Base-by-base conservation (phyloP, 331 rosid genomes). In the Ulmus americana region DNA sequence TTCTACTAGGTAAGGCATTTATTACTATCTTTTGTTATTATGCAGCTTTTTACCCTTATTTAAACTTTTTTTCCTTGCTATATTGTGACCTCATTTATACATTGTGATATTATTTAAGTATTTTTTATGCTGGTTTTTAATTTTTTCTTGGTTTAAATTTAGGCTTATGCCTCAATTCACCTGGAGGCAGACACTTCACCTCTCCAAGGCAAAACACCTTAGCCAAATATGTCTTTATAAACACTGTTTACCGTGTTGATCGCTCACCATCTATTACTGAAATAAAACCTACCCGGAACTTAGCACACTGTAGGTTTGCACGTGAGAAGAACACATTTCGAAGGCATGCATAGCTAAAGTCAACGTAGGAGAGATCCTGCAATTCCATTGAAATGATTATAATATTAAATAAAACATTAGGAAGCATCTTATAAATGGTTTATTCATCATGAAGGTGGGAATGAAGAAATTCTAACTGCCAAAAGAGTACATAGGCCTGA, bases 301-400 rank as follows among this genome's bases (percentile, higher is more conserved):
- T 89, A 63, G 98, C 96, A 65, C 84, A 80, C 0, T 77, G 95
- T 67, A 89, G 96, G 80, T 88, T 71, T 83, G 96, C 96, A 51
- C 87, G 84, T 67, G 96, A 86, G 72, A 92, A 89, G 78, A 86
- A 92, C 54, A 92, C 95, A 58, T 80, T 83, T 75, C 72, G 88
- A 75, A 88, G 85, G 72, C 96, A 85, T 15, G 96, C 98, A 80
- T 79, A 79, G 79, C 98, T 89, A 80, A 92, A 91, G 81, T 92
- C 98, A 62, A 85, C 95, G 41, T 0, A 52, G 65, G 96, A 88
- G 22, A 88, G 72, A 61, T 92, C 98, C 98, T 92, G 94, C 79
- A 72, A 59, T 74, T 72, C 39, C 69, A 76, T 16, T 65, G 61
- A 59, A 68, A 69, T 52, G 50, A 54, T 48, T 28, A 18, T 20